A percentile compares a stretch with the other conserved stretches of the same genome.
Conservation (phyloP, 768 basidiomycete species). For the Kwoniella bestiolae region DNA sequence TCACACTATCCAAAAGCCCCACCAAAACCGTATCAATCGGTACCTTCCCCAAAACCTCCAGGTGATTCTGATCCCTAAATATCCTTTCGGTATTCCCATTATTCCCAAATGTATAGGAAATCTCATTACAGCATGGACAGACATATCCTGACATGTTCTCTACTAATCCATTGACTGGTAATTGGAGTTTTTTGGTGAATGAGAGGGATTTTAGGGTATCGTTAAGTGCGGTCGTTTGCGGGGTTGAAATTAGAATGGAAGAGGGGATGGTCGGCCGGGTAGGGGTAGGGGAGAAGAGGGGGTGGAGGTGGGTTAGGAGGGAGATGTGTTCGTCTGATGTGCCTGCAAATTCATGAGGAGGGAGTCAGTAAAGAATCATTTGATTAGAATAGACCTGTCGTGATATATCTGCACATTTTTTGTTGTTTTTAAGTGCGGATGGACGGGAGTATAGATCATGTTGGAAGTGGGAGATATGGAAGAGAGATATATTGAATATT, state of each 20-base stretch:
- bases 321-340: conserved; percentile 99
- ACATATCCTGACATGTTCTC: conserved; percentile 99
- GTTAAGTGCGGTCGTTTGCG: conserved; percentile 92
- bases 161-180: conserved; percentile 87
- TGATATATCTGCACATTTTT: no score
- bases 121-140: conserved; percentile 94
- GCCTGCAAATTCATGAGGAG: conserved; percentile 64
- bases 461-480: no score
- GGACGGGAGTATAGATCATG: no score
- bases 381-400: no score
- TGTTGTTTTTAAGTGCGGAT: no score
- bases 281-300: conserved; percentile 63
- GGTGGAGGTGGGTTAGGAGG: conserved; percentile 87
- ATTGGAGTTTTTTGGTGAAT: conserved; percentile 82
- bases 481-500: not conserved
- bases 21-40: conserved; percentile 94
- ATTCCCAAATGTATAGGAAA: conserved; percentile 92
- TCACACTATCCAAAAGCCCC: conserved; percentile 74
- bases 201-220: conserved; percentile 96
- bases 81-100: conserved; percentile 74
- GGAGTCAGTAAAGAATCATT: no score
- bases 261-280: conserved; percentile 63
- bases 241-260: conserved; percentile 92
- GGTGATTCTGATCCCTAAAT: conserved; percentile 42
- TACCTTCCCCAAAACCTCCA: conserved; percentile 81